A percentile compares a stretch with the other conserved stretches of the same genome.
phyloP scores from a whole-genome alignment of 2,329 filamentous ascomycete genomes.

The Neoscytalidium dimidiatum region DNA sequence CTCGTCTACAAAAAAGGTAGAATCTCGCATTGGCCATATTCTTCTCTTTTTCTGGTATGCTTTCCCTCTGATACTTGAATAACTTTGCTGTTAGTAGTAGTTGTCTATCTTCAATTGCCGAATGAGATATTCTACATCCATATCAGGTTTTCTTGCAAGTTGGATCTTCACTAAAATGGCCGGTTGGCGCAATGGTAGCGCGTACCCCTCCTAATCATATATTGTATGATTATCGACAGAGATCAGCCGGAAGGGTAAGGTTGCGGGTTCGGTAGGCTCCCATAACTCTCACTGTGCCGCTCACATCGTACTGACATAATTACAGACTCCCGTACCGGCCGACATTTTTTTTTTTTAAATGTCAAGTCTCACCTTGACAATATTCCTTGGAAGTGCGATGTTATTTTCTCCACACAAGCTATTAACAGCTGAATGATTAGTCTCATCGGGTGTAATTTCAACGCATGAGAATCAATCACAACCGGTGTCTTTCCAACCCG shows the following conservation, averaged over 20 bases:
- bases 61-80: background rate
- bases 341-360: background rate
- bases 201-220: conserved; percentile 1
- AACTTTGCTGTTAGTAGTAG: background rate
- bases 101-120: background rate
- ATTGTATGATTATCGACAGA: background rate
- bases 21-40: background rate
- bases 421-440: too few relatives aligned
- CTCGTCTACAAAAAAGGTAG: background rate
- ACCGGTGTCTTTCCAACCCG: too few relatives aligned
- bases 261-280: conserved; percentile 4
- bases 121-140: background rate
- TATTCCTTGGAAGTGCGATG: too few relatives aligned
- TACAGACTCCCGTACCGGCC: background rate
- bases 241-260: background rate
- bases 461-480: too few relatives aligned
- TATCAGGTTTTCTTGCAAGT: background rate
- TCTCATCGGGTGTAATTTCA: too few relatives aligned
- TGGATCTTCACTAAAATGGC: background rate
- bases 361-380: too few relatives aligned
- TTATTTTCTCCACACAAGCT: too few relatives aligned
- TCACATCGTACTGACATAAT: background rate
- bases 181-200: conserved; percentile 12
- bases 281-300: too few relatives aligned
- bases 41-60: background rate